Evolutionary conservation across 1,284 basidiomycete species (phyloP), one percentile per base, ranked within the genome.

Genomic region (Naganishia albida): DNA sequence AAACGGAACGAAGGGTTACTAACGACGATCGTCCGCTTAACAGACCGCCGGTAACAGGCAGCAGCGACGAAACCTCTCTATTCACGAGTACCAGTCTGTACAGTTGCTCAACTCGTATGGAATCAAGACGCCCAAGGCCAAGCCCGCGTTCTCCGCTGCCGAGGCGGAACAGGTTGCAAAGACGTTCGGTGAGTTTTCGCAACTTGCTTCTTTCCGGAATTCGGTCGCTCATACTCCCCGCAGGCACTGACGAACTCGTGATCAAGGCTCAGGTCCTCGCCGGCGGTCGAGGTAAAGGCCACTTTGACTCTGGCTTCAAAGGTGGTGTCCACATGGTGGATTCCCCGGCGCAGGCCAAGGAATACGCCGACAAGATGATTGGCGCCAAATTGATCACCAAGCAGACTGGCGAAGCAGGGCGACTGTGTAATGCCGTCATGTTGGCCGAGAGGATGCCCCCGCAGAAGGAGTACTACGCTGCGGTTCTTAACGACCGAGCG

Each of bases 241-340:
- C 55, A 80, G 91, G 86, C 71, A 82, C 82, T 82, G 86, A 68
- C 63, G 84, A 85, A 69, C 86, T 93, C 65, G 93, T 97, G 38
- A 93, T 99, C 82, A 99, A 99, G 83, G 96, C 94, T 28, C 96
- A 99, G 80, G 96, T 99, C 10, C 88, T 99, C 67, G 96, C 96
- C 70, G 96, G 96, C 76, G 96, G 96, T 73, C 88, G 96, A 77
- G 96, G 96, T 72, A 99, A 99, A 85, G 96, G 96, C 64, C 89
- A 91, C 76, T 99, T 99, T 75, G 88, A 95, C 82, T 92, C 87
- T 76, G 96, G 96, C 38, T 87, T 98, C 77, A 88, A 98, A 80
- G 95, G 96, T 65, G 96, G 96, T 82, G 96, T 99, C 25, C 96
- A 99, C 80, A 87, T 92, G 83, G 86, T 98, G 70, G 85, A 91